Base-by-base conservation (phyloP, 257 asterid species). In the Primulina eburnea region DNA sequence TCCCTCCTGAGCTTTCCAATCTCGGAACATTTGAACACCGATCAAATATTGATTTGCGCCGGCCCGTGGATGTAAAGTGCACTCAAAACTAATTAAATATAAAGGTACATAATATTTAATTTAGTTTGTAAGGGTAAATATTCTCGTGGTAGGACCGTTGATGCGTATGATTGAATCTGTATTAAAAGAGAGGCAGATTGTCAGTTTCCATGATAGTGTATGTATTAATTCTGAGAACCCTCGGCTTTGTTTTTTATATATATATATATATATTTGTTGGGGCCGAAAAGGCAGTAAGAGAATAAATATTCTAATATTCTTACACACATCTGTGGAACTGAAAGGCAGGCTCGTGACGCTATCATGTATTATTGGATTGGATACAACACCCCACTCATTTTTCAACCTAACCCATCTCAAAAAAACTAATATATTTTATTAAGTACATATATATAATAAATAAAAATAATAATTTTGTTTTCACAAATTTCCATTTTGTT, bases 1-100 rank as follows among this genome's bases (percentile, higher is more conserved):
- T 92, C 97, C 98, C 98, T 90, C 92, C 84, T 88, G 98, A 92
- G 98, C 98, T 92, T 60, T 78, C 71, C 62, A 53, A 33, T 62
- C n/a, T 47, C 52, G 9, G 52, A 40, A 79, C 9, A 56, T 71
- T 64, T 8, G 65, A 63, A 17, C 59, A 34, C 20, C 1, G 7
- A 4, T 33, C 14, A 30, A 65, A 37, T 37, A 14, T 43, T 30
- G 4, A 24, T 4, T 26, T 4, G 4, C 6, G 16, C 5, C 24
- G 43, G 16, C 33, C 16, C 4, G 62, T n/a, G 5, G n/a, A 62
- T 62, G 78, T 53, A 37, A 61, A 29, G 7, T 7, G 33, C 26
- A 43, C 68, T 33, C 12, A 29, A 43, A 52, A 26, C 57, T 43
- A 28, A n/a, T 43, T 47, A 37, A 26, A 52, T 64, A 29, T 9